Evolutionary conservation across 2,329 filamentous ascomycete genomes (phyloP).

Genomic region (Thyridium curvatum): DNA sequence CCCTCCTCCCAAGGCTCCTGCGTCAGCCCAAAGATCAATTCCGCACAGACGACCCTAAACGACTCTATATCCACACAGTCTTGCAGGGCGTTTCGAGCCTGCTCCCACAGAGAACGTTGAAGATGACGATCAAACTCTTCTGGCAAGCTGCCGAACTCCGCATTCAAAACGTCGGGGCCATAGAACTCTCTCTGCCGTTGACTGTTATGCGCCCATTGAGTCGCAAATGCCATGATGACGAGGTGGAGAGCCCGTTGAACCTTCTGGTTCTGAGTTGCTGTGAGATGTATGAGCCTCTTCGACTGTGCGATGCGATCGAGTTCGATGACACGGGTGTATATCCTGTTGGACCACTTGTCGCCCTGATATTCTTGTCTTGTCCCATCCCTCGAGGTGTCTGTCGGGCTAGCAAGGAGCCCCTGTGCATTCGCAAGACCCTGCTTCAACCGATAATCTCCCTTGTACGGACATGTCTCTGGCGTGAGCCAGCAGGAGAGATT

Average conservation of each 20-base stretch:
- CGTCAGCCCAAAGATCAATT: slow-evolving; percentile 29
- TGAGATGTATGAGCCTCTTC: slow-evolving; percentile 32
- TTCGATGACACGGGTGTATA: slow-evolving; percentile 41
- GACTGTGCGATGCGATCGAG: slow-evolving; percentile 37
- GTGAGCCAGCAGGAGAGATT: slow-evolving; percentile 48
- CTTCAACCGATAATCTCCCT: slow-evolving; percentile 15
- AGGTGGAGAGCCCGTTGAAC: slow-evolving; percentile 39
- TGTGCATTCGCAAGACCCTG: no score
- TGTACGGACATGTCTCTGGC: slow-evolving; percentile 46
- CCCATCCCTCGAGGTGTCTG: no score
- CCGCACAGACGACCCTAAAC: slow-evolving; percentile 28
- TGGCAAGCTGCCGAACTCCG: slow-evolving; percentile 5
- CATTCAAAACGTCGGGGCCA: slow-evolving; percentile 5
- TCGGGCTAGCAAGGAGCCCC: no score
- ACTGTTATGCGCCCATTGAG: slow-evolving; percentile 40
- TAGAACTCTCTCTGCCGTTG: slow-evolving; percentile 15
- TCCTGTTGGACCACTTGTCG: slow-evolving; percentile 37
- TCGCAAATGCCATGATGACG: slow-evolving; percentile 45
- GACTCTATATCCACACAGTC: slow-evolving; percentile 27
- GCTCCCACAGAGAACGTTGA: slow-evolving; percentile 29
- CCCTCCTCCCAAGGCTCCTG: slow-evolving; percentile 21
- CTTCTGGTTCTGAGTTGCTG: slow-evolving; percentile 31
- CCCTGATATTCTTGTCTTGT: slow-evolving; percentile 19
- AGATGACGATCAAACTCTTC: slow-evolving; percentile 30
- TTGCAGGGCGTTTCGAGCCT: slow-evolving; percentile 26